Conservation (phyloP, 306 rosid species). For the Parietaria judaica region DNA sequence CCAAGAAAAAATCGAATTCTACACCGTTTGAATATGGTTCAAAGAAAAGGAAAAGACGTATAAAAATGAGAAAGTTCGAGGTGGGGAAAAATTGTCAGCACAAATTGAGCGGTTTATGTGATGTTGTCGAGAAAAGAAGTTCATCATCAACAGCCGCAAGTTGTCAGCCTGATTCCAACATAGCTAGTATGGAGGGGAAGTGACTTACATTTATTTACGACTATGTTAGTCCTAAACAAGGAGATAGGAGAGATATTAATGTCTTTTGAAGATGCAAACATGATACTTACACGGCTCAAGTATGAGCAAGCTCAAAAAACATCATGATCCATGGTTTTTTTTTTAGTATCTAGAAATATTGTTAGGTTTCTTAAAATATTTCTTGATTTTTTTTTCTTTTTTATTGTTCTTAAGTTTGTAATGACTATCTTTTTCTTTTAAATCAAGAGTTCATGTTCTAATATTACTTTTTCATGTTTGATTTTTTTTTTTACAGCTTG, state of each 20-base stretch:
- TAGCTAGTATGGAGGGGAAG: not conserved
- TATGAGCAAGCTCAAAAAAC: not conserved
- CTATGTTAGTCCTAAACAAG: not conserved
- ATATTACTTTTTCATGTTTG: too few relatives aligned
- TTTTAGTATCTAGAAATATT: not conserved
- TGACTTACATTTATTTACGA: not conserved
- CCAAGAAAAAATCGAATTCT: not conserved
- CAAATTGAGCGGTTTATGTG: not conserved
- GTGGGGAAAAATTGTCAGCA: not conserved
- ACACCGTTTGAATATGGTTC: too few relatives aligned
- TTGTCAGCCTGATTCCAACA: not conserved
- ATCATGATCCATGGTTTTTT: not conserved
- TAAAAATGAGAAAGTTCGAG: not conserved
- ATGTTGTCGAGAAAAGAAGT: not conserved
- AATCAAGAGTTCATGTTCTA: too few relatives aligned
- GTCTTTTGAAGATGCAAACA: not conserved
- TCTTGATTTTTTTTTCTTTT: not conserved
- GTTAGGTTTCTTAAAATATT: not conserved
- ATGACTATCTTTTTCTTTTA: too few relatives aligned
- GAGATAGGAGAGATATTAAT: constrained; percentile 6
- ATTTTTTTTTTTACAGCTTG: too few relatives aligned
- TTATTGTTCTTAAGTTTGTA: not conserved
- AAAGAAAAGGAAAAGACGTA: not conserved
- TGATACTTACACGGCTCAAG: not conserved
- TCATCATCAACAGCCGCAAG: too few relatives aligned